These are phyloP conservation scores for Tricharina praecox DNA, from an alignment of 495 filamentous ascomycete species.

Conservation along the genomic window DNA sequence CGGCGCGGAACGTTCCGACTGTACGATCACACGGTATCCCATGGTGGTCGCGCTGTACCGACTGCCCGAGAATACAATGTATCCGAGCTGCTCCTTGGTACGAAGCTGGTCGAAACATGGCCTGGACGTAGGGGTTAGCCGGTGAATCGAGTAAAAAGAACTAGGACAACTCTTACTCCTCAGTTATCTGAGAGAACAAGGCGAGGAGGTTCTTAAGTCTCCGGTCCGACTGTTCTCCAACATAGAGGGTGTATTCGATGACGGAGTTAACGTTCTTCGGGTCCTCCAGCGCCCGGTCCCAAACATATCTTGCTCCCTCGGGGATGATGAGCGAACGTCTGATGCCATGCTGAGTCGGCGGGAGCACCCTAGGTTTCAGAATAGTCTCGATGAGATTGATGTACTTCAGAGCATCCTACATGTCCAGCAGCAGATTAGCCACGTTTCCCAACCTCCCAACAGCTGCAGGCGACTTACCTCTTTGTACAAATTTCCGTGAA, in stretches of 20 bases:
- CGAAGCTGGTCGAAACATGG: conserved; percentile 84
- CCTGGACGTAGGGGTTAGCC: conserved; percentile 14
- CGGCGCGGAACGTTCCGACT: conserved; percentile 68
- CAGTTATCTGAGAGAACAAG: conserved; percentile 76
- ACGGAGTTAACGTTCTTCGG: conserved; percentile 91
- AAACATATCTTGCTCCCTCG: conserved; percentile 64
- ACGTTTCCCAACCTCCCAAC: background rate
- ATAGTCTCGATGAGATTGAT: conserved; percentile 64
- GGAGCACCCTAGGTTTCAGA: conserved; percentile 58
- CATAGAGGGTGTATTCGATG: conserved; percentile 76
- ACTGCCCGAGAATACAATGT: conserved; percentile 76
- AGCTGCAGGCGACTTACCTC: conserved; percentile 34
- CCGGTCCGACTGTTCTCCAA: conserved; percentile 56
- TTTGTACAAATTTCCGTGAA: conserved; percentile 88
- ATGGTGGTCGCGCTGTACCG: conserved; percentile 53
- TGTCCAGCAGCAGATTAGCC: background rate
- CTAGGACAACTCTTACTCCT: conserved; percentile 40
- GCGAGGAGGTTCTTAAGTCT: conserved; percentile 54
- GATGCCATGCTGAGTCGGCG: conserved; percentile 64
- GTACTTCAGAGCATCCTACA: conserved; percentile 61
- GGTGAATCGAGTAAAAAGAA: background rate
- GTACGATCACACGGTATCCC: conserved; percentile 79
- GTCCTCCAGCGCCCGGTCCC: conserved; percentile 63
- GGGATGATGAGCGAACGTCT: conserved; percentile 61
- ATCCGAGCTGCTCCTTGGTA: conserved; percentile 95